These are phyloP conservation scores for Delphinella strobiligena DNA, from an alignment of 2,329 filamentous ascomycete genomes.

Conservation along the genomic window DNA sequence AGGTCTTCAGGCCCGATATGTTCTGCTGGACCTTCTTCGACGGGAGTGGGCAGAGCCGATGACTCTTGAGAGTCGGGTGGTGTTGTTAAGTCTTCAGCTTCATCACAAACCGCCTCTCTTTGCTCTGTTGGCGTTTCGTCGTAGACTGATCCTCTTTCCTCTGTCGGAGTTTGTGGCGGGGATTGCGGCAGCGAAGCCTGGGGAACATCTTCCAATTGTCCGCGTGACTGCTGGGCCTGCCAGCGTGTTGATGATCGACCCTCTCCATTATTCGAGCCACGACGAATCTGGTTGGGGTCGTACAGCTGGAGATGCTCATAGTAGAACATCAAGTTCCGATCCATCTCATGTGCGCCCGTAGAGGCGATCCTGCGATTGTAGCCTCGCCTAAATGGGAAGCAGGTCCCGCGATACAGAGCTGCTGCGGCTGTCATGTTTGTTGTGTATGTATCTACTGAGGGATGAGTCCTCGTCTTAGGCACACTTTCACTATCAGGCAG, in stretches of 20 bases:
- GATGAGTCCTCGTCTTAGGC: no score
- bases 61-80: not conserved
- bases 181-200: no score
- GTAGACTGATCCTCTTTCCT: not conserved
- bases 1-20: not conserved
- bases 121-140: not conserved
- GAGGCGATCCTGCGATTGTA: not conserved
- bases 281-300: not conserved
- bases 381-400: not conserved
- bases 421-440: not conserved
- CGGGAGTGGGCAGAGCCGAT: not conserved
- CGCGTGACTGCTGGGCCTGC: no score
- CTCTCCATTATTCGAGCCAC: no score
- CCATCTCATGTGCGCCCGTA: not conserved
- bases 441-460: no score
- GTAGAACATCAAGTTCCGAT: not conserved
- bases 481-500: no score
- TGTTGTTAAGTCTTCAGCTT: not conserved
- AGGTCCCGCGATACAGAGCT: not conserved
- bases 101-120: not conserved
- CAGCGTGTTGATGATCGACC: no score
- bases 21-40: not conserved
- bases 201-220: no score
- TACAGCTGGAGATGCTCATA: not conserved
- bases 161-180: no score